Evolutionary conservation across 2,329 filamentous ascomycete genomes (phyloP), one percentile per base, ranked within the genome.

Genomic region (Paraphoma sp.): DNA sequence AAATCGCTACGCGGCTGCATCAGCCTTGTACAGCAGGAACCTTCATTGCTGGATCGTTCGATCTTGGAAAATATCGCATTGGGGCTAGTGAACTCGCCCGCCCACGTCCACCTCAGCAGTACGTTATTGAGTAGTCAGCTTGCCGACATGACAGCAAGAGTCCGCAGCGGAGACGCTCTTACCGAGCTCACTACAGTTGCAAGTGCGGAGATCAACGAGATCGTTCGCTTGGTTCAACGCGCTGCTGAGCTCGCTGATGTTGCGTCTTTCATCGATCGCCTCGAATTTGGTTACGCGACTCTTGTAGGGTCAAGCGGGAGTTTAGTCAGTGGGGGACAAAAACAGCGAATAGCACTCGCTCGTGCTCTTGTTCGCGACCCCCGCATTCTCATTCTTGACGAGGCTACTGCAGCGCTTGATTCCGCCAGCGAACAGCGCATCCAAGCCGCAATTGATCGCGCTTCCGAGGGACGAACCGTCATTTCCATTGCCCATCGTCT

Each of bases 401-500:
- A 89, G 66, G 86, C 86, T 2, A 89, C 86, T 1, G 82, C 85
- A 0, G 81, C 86, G 1, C 78, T 89, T 0, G 86, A 89, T 66
- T 86, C 85, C 12, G 79, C 80, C 2, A 86, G 81, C 45, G 86
- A 88, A 65, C 78, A 77, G 44, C 78, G 81, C 4, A 86, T 88
- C 43, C 82, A 86, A 63, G 62, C 58, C 42, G 74, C 76, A 3
- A 74, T 78, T 23, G 73, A 75, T 16, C 65, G 63, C 16, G 71
- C 70, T 14, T 71, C 72, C 4, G 45, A 65, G 18, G 73, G 74
- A 6, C 62, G 76, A 9, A 78, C 76, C 1, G 69, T 76, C 6
- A 71, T 78, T 17, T 70, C 74, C 0, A 78, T 78, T 14, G 76
- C 76, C 12, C 76, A 78, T 59, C 69, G 76, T 12, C 55, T 78